These are phyloP conservation scores for Chlamydomonas asymmetrica DNA, from an alignment of 139 green algal genomes.

Conservation along the genomic window DNA sequence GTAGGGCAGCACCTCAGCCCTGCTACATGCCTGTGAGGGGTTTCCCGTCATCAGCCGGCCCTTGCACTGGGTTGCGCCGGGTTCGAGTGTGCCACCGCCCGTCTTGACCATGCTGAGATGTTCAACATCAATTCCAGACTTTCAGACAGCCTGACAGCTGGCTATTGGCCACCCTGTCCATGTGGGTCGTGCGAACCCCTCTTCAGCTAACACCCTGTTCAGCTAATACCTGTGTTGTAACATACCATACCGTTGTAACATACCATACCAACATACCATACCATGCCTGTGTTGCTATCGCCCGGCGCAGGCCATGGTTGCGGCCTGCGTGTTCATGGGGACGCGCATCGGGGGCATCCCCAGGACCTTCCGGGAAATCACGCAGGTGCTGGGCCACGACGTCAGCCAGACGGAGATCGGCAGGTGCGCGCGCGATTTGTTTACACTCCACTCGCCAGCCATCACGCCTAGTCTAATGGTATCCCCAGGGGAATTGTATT, in stretches of 20 bases:
- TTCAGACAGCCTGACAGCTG: no score
- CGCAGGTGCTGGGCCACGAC: constrained; percentile 56
- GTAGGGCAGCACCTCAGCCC: no score
- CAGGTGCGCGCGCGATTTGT: no score
- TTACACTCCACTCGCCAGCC: no score
- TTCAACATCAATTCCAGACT: no score
- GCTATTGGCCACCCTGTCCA: not conserved
- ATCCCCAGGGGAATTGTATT: no score
- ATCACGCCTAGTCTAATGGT: no score
- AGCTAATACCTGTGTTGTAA: not conserved
- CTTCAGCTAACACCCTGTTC: not conserved
- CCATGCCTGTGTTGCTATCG: not conserved
- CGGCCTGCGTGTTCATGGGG: constrained; percentile 86
- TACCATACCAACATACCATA: not conserved
- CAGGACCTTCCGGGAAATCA: constrained; percentile 92
- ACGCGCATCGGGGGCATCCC: constrained; percentile 72
- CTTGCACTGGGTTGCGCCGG: no score
- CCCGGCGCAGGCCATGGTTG: constrained; percentile 63
- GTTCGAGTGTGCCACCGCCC: no score
- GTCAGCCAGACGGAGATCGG: constrained; percentile 78
- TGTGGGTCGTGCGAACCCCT: not conserved
- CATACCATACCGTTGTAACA: not conserved
- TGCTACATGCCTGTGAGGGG: no score
- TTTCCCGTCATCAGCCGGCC: no score
- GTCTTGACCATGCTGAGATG: no score